These are phyloP conservation scores for Neostapfia colusana DNA, from an alignment of 176 grass and related monocot species.

Conservation along the genomic window DNA sequence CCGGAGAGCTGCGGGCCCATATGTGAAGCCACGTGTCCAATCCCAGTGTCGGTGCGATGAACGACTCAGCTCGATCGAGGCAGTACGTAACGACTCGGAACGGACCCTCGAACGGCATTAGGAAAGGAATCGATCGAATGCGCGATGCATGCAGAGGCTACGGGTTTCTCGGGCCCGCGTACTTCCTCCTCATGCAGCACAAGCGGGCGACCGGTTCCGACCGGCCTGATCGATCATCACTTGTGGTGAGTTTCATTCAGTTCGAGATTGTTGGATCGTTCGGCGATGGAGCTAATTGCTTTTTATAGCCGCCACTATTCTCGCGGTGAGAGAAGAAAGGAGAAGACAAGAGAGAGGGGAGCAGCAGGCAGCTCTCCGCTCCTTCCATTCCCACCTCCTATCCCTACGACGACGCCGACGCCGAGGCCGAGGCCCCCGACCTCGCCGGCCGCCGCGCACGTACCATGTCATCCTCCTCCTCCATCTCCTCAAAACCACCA, in stretches of 20 bases:
- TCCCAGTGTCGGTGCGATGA: too few species aligned
- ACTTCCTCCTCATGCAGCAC: not conserved
- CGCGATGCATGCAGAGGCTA: not conserved
- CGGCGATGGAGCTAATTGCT: not conserved
- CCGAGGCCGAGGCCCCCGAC: conserved; percentile 37
- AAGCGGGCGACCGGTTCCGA: not conserved
- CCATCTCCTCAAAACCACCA: conserved; percentile 14
- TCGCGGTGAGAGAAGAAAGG: conserved; percentile 6
- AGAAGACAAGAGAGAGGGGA: not conserved
- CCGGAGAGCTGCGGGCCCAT: too few species aligned
- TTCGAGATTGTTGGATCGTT: not conserved
- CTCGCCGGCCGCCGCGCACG: conserved; percentile 24
- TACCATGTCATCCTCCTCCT: conserved; percentile 22
- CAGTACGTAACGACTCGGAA: not conserved
- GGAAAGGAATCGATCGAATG: not conserved
- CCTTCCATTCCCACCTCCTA: too few species aligned
- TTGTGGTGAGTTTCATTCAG: not conserved
- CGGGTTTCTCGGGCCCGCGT: not conserved
- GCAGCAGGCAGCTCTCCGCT: not conserved
- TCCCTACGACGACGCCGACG: conserved; percentile 29
- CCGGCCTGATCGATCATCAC: not conserved
- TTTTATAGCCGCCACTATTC: conserved; percentile 23
- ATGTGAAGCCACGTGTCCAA: too few species aligned
- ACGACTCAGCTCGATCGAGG: too few species aligned
- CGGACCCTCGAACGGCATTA: not conserved